Base-by-base conservation (phyloP, 106 monocot genomes). In the Dendrobium nobile region DNA sequence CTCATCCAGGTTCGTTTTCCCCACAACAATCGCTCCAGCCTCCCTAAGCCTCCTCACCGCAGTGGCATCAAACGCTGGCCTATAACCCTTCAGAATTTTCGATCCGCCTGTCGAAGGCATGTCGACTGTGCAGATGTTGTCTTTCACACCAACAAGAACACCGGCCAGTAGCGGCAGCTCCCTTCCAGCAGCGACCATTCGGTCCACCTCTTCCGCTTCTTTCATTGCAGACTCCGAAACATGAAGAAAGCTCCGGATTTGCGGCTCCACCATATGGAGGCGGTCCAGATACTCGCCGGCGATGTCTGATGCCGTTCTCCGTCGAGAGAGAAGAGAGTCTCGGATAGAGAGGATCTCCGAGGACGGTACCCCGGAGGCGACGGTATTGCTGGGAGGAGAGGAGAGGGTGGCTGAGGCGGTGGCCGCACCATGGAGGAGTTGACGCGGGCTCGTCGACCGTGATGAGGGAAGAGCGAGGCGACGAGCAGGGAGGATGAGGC, bases 1-100 rank as follows among this genome's bases (percentile, higher is more conserved):
- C 85, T 98, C 98, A 81, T 98, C 98, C 85, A 98, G 72, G 75
- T 98, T 98, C 24, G 98, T 95, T 88, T 98, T 98, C 73, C 98
- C 98, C 8, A 93, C 87, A n/a, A 98, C 48, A 70, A 98, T 87
- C 2, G 95, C 98, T 18, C 98, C 95, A 0, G 77, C 83, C 78
- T 92, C 88, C 77, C 78, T 82, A 80, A 98, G 78, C 80, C 67
- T 88, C 85, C 78, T 80, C 59, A 98, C 92, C 11, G 84, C 92
- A 16, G 92, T 98, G 9, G 98, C 94, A 77, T 98, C 98, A 37
- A 84, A 94, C 20, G 98, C 95, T 45, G 98, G 98, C 72, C 84
- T 61, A 81, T 89, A 95, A 6, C 84, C 91, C 73, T 95, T 94
- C 80, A 98, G 84, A 56, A 95, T 95, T 83, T 84, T 89, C 65